Evolutionary conservation across 805 yeast species (phyloP).

Genomic region (Lachancea quebecensis): DNA sequence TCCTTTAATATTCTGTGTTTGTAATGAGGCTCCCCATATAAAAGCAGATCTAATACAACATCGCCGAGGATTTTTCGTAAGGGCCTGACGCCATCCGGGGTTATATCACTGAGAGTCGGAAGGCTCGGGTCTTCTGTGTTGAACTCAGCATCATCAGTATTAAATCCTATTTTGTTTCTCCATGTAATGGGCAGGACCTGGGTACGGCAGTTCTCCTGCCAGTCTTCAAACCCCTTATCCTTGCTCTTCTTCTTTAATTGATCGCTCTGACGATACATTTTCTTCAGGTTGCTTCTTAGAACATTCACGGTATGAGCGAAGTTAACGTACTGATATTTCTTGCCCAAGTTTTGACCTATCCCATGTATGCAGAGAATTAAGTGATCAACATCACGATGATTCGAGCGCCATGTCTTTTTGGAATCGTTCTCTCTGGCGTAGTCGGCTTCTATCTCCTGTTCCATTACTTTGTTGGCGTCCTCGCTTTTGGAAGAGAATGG

Average conservation of each 20-base stretch:
- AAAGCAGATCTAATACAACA: conserved; percentile 73
- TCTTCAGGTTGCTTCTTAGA: conserved; percentile 51
- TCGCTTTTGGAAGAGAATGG: conserved; percentile 5
- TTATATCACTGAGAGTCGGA: conserved; percentile 65
- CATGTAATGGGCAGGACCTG: conserved; percentile 90
- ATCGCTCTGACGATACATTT: conserved; percentile 38
- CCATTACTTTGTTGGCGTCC: conserved; percentile 30
- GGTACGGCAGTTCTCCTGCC: conserved; percentile 47
- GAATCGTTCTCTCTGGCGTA: conserved; percentile 41
- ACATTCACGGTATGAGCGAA: conserved; percentile 79
- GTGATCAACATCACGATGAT: conserved; percentile 41
- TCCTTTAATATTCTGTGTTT: conserved; percentile 52
- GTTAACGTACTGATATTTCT: conserved; percentile 70
- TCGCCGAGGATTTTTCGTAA: conserved; percentile 77
- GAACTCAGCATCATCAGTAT: conserved; percentile 39
- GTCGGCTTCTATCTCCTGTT: conserved; percentile 46
- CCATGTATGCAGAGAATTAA: conserved; percentile 90
- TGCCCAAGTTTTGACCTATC: conserved; percentile 83
- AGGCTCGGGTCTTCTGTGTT: conserved; percentile 35
- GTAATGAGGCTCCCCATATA: conserved; percentile 70
- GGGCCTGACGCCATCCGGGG: conserved; percentile 70
- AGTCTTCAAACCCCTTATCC: conserved; percentile 36
- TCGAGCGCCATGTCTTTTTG: conserved; percentile 34
- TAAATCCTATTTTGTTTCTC: conserved; percentile 72
- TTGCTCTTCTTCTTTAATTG: conserved; percentile 39